A percentile compares a stretch with the other conserved stretches of the same genome.
Evolutionary conservation across 2,329 filamentous ascomycete species (phyloP).

Genomic region (Sporothrix protearum): DNA sequence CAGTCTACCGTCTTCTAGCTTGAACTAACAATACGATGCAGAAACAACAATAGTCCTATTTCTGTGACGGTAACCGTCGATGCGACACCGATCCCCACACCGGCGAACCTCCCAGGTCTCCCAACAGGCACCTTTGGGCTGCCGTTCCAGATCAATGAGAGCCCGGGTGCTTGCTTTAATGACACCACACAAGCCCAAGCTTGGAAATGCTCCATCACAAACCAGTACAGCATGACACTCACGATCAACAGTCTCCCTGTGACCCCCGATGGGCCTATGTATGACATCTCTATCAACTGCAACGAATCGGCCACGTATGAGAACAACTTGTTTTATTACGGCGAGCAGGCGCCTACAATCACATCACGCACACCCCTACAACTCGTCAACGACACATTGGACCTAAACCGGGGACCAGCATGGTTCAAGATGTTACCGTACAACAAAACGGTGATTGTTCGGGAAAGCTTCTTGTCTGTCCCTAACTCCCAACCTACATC

Average conservation of each 20-base stretch:
- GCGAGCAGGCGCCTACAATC: conserved; percentile 51
- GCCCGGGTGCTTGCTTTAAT: conserved; percentile 55
- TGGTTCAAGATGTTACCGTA: conserved; percentile 50
- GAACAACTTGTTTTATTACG: conserved; percentile 46
- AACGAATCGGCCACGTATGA: conserved; percentile 39
- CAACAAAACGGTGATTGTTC: conserved; percentile 55
- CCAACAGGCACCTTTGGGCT: conserved; percentile 55
- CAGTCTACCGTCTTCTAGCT: not conserved
- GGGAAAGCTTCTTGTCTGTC: conserved; percentile 40
- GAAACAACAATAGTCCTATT: conserved; percentile 18
- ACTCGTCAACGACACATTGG: conserved; percentile 52
- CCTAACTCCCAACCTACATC: conserved; percentile 23
- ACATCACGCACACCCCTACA: conserved; percentile 39
- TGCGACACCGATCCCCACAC: conserved; percentile 50
- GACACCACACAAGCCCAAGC: conserved; percentile 53
- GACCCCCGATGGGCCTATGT: conserved; percentile 35
- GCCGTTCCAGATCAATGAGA: conserved; percentile 49
- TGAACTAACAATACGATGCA: not conserved
- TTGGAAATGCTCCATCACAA: conserved; percentile 60
- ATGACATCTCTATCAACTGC: conserved; percentile 41
- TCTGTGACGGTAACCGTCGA: conserved; percentile 44
- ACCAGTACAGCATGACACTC: conserved; percentile 41
- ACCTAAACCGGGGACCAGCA: conserved; percentile 49
- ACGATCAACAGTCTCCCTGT: conserved; percentile 37
- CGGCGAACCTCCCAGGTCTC: conserved; percentile 50